Conservation (phyloP, 768 basidiomycete species). For the Aureoboletus auriporus region DNA sequence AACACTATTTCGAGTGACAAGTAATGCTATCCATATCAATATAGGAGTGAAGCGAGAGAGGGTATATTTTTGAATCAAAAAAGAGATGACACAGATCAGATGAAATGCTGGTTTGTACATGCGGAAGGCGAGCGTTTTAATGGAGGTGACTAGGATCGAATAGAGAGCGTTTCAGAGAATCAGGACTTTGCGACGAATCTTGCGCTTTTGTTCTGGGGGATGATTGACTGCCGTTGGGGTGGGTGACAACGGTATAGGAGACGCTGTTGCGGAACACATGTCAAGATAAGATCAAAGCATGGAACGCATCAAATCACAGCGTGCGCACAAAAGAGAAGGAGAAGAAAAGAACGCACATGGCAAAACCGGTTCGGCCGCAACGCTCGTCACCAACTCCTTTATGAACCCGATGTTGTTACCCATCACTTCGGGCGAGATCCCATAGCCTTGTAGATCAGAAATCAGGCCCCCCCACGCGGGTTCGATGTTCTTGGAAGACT, state of each 20-base stretch:
- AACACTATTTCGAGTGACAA: slow-evolving; percentile 10
- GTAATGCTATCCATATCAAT: slow-evolving; percentile 21
- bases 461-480: slow-evolving; percentile 49
- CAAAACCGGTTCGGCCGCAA: background rate
- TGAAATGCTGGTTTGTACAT: background rate
- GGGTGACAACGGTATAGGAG: slow-evolving; percentile 5
- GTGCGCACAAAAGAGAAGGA: background rate
- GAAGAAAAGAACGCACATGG: slow-evolving; percentile 10
- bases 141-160: no score
- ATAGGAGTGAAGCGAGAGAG: background rate
- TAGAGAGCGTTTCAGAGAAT: slow-evolving; percentile 19
- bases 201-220: slow-evolving; percentile 26
- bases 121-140: no score
- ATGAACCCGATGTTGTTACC: slow-evolving; percentile 34
- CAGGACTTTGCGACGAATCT: slow-evolving; percentile 28
- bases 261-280: background rate
- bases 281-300: background rate
- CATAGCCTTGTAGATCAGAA: slow-evolving; percentile 39
- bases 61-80: slow-evolving; percentile 13
- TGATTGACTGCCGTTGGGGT: slow-evolving; percentile 5
- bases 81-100: slow-evolving; percentile 1
- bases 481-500: slow-evolving; percentile 51
- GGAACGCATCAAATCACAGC: no score
- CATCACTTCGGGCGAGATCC: slow-evolving; percentile 31
- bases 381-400: slow-evolving; percentile 23